Evolutionary conservation across 371 early-diverging fungal species (phyloP), one percentile per base, ranked within the genome.

Genomic region (Zopfochytrium polystomum): DNA sequence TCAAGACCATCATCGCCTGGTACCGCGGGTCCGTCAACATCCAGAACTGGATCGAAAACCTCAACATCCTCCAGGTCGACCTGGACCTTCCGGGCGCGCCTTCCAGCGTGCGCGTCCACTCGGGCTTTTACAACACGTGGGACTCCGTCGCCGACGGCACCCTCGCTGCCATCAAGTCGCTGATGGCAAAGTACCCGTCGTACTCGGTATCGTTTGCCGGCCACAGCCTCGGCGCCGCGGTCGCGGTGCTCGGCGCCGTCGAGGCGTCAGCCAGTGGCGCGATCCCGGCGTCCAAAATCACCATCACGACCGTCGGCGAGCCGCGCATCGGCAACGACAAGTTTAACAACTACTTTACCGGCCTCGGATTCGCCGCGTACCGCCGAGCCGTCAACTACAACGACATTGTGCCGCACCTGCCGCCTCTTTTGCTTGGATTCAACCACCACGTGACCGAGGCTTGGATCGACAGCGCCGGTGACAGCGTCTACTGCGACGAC

Each of bases 201-300:
- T 71, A 55, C 59, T 25, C 53, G 3, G 52, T 77, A 25, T 25
- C 48, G 5, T 59, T 74, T 48, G 57, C 64, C 35, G 74, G 74
- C 3, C 77, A 77, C 65, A 70, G 70, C 27, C 56, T 77, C 35
- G 77, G 77, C 11, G 77, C 65, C 9, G 73, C 77, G 6, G 43
- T 73, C 25, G 64, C 62, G 18, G 44, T 58, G 9, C 48, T 73
- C 25, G 65, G 59, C 9, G 68, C 67, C 22, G n/a, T 70, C n/a
- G 70, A 67, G 42, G 44, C 65, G 35, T 31, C 43, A 4, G 56
- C 63, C 35, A 33, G 31, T 18, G 53, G 56, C 45, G 30, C 49
- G 9, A 31, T 63, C 26, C 25, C 42, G 20, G 62, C 59, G n/a
- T 20, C 20, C 52, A 46, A 54, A 23, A 54, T 72, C 25, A 25